These are phyloP conservation scores for Debaryomyces prosopidis DNA, from an alignment of 805 yeast genomes.

Conservation along the genomic window DNA sequence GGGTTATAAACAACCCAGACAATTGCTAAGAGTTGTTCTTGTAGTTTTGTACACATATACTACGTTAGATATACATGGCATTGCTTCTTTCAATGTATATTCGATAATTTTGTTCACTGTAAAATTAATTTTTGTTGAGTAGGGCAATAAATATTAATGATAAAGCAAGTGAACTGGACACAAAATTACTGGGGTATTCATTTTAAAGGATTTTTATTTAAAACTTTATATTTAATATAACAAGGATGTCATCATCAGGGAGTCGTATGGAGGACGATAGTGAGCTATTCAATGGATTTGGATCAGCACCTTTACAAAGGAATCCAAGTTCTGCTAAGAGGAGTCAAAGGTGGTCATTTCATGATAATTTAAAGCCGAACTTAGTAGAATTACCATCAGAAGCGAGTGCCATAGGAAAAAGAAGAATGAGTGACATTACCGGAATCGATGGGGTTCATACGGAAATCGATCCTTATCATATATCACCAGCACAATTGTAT, in stretches of 20 bases:
- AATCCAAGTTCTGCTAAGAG: constrained; percentile 30
- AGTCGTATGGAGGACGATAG: constrained; percentile 15
- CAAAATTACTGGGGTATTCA: neutral
- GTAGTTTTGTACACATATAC: no score
- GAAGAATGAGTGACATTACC: constrained; percentile 42
- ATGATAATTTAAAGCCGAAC: constrained; percentile 36
- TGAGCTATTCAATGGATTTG: constrained; percentile 38
- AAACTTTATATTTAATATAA: neutral
- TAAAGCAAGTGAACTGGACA: neutral
- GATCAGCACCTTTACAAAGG: constrained; percentile 31
- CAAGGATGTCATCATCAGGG: neutral
- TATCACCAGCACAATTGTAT: constrained; percentile 90
- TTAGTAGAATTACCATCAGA: constrained; percentile 34
- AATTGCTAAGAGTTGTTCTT: no score
- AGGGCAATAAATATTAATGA: neutral
- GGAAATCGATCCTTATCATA: constrained; percentile 56
- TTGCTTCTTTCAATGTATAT: no score
- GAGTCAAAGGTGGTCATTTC: constrained; percentile 45
- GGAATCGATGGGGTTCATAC: constrained; percentile 65
- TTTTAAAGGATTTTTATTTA: no score
- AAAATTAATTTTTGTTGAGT: no score
- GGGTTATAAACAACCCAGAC: no score
- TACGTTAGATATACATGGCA: no score
- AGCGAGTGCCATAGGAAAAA: constrained; percentile 19
- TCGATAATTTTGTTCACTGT: neutral